Percentiles rank a stretch among this genome's conserved stretches.
Conservation (phyloP, 2,329 filamentous ascomycete species). For the Neurospora sp. region DNA sequence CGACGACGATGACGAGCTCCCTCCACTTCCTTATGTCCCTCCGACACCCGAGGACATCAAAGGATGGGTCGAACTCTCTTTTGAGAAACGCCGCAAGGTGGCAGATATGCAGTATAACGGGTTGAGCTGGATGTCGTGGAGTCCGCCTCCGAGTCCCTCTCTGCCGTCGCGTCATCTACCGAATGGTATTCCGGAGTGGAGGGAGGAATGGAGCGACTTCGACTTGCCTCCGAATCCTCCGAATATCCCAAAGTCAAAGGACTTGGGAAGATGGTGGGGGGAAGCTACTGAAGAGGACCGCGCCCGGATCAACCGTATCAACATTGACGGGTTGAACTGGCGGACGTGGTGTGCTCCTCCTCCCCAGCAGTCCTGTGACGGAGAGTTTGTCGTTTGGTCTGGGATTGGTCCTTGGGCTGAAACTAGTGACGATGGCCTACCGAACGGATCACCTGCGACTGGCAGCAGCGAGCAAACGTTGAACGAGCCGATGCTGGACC, state of each 20-base stretch:
- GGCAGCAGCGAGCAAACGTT: background rate
- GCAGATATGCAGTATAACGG: background rate
- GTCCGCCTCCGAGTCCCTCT: background rate
- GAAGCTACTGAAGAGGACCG: background rate
- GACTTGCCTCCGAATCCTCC: background rate
- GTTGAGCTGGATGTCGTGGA: background rate
- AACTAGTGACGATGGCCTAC: background rate
- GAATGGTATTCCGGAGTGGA: background rate
- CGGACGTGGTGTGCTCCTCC: background rate
- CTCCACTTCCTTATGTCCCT: background rate
- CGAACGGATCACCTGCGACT: background rate
- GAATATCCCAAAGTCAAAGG: background rate
- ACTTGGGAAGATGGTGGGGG: background rate
- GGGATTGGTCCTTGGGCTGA: background rate
- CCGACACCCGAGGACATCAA: background rate
- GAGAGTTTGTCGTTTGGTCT: background rate
- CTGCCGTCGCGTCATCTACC: background rate
- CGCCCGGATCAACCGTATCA: background rate
- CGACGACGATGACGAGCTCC: background rate
- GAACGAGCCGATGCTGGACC: background rate
- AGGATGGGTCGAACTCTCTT: background rate
- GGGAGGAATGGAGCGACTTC: background rate
- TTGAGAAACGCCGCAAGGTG: background rate
- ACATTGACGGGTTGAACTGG: background rate
- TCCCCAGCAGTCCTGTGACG: background rate